Conservation (phyloP, 805 yeast genomes). For the Komagataella phaffii region DNA sequence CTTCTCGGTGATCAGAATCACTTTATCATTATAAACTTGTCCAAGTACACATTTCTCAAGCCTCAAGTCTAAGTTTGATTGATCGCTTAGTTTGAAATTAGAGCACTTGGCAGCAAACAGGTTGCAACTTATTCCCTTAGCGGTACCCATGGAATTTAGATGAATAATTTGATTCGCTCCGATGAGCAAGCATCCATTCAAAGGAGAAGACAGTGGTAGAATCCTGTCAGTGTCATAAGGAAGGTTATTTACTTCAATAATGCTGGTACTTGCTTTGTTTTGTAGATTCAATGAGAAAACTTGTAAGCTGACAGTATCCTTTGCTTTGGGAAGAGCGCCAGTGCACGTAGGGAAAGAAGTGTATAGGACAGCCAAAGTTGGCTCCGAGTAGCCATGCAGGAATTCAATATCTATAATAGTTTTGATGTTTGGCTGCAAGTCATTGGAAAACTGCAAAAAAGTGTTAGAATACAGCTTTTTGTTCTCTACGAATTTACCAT, state of each 20-base stretch:
- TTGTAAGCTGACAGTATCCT: constrained; percentile 48
- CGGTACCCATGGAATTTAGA: constrained; percentile 65
- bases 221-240: constrained; percentile 65
- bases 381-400: constrained; percentile 63
- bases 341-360: constrained; percentile 50
- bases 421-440: constrained; percentile 40
- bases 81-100: constrained; percentile 28
- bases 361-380: constrained; percentile 59
- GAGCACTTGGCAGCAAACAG: constrained; percentile 29
- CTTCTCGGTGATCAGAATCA: constrained; percentile 23
- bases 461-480: constrained; percentile 34
- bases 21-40: constrained; percentile 19
- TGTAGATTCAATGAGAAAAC: constrained; percentile 58
- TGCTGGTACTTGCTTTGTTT: constrained; percentile 47
- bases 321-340: constrained; percentile 46
- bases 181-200: constrained; percentile 53
- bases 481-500: constrained; percentile 8
- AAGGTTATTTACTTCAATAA: constrained; percentile 46
- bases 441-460: constrained; percentile 40
- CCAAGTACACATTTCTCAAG: constrained; percentile 38
- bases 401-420: constrained; percentile 64
- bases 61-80: constrained; percentile 33
- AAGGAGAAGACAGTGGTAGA: constrained; percentile 49
- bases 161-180: constrained; percentile 74
- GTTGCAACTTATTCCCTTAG: constrained; percentile 51